phyloP scores from a whole-genome alignment of 75 land plant genomes.

The Sequoia sempervirens region DNA sequence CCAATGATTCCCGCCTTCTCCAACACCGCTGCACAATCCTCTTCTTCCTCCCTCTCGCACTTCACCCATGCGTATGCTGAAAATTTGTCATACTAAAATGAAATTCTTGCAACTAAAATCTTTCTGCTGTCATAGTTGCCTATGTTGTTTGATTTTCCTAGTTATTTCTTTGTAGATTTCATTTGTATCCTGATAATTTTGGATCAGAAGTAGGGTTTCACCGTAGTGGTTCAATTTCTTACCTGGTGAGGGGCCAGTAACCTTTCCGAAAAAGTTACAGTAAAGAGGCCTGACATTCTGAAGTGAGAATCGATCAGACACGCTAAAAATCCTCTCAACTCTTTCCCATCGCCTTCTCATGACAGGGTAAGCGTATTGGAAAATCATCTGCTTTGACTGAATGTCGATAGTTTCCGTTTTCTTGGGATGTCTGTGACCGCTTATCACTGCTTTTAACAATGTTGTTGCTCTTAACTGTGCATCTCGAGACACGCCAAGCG shows the following conservation, averaged over 20 bases:
- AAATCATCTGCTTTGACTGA: constrained; percentile 22
- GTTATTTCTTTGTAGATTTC: neutral
- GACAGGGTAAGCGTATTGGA: constrained; percentile 46
- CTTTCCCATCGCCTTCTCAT: constrained; percentile 9
- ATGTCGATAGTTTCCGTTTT: neutral
- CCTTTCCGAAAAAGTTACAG: too few relatives aligned
- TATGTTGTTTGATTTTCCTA: too few relatives aligned
- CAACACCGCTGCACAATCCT: constrained; percentile 8
- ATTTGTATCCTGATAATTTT: constrained; percentile 12
- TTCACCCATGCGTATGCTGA: constrained; percentile 70
- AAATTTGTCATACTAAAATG: neutral
- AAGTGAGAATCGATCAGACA: too few relatives aligned
- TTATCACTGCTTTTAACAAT: too few relatives aligned
- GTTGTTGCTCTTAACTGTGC: too few relatives aligned
- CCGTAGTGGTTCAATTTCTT: neutral
- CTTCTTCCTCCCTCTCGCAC: constrained; percentile 45
- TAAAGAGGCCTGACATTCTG: too few relatives aligned
- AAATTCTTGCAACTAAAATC: neutral
- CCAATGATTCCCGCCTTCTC: constrained; percentile 29
- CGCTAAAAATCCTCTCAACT: too few relatives aligned
- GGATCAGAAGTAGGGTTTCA: neutral
- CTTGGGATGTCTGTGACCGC: constrained; percentile 33
- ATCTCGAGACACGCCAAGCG: constrained; percentile 47
- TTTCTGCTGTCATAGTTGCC: neutral
- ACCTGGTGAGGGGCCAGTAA: too few relatives aligned